Conservation (phyloP, 352 stramenopile species). For the Globisporangium yorkense region DNA sequence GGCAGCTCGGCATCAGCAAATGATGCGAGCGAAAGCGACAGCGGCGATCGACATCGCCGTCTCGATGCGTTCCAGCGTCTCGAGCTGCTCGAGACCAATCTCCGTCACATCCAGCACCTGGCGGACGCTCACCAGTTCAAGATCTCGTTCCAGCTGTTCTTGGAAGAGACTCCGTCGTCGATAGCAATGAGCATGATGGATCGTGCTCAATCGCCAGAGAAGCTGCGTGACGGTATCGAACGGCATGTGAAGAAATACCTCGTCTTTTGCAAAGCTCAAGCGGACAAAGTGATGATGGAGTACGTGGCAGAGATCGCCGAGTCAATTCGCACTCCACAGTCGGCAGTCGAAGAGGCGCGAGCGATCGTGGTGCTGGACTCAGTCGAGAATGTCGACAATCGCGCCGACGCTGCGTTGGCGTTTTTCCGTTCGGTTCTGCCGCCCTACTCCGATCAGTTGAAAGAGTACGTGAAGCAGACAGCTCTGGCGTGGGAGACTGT, state of each 20-base stretch:
- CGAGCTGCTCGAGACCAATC: slow-evolving; percentile 27
- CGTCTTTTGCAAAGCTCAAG: slow-evolving; percentile 23
- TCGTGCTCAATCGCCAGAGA: slow-evolving; percentile 29
- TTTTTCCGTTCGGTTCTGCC: slow-evolving; percentile 37
- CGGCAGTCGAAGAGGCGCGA: slow-evolving; percentile 19
- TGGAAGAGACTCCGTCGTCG: slow-evolving; percentile 46
- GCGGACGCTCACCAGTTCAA: slow-evolving; percentile 40
- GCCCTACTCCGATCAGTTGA: slow-evolving; percentile 50
- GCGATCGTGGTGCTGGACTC: slow-evolving; percentile 26
- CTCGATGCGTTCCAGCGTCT: slow-evolving; percentile 17
- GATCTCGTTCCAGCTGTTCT: slow-evolving; percentile 50
- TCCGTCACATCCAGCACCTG: slow-evolving; percentile 50
- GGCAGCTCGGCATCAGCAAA: no score
- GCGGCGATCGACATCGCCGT: no score
- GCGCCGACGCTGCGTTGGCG: slow-evolving; percentile 24
- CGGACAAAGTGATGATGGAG: slow-evolving; percentile 39
- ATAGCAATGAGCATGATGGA: slow-evolving; percentile 79
- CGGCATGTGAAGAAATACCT: slow-evolving; percentile 47
- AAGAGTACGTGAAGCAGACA: slow-evolving; percentile 31
- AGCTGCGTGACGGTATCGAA: slow-evolving; percentile 28
- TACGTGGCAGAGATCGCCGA: slow-evolving; percentile 41
- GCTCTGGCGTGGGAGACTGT: slow-evolving; percentile 32
- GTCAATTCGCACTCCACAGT: slow-evolving; percentile 19
- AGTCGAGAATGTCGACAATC: slow-evolving; percentile 23
- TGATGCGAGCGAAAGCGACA: background rate